Evolutionary conservation across 345 rosid species (phyloP).

Genomic region (Corymbia maculata): DNA sequence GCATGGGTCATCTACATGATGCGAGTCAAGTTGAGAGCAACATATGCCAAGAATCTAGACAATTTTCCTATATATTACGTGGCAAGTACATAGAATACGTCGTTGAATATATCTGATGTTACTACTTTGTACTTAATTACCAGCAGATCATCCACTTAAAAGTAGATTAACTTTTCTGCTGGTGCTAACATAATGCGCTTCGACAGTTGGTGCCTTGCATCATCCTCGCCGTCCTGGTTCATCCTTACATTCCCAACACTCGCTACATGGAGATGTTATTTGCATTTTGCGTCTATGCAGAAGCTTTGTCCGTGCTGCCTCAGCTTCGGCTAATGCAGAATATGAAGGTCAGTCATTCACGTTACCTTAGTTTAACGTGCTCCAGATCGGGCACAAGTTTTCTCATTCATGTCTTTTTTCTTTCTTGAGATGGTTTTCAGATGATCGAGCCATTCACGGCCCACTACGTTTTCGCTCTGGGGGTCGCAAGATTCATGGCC

Average conservation of each 20-base stretch:
- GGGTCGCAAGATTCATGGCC: conserved; percentile 60
- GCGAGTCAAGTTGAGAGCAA: conserved; percentile 55
- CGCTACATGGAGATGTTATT: conserved; percentile 26
- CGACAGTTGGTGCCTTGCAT: conserved; percentile 48
- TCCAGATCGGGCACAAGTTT: background rate
- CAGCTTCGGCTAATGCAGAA: conserved; percentile 89
- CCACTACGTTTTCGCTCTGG: conserved; percentile 81
- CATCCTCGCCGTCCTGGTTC: conserved; percentile 38
- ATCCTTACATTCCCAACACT: conserved; percentile 13
- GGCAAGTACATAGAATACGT: conserved; percentile 14
- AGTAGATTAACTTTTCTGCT: background rate
- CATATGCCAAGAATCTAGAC: conserved; percentile 59
- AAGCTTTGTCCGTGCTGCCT: conserved; percentile 76
- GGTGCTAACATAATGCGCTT: background rate
- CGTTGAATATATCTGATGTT: background rate
- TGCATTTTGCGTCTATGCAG: conserved; percentile 58
- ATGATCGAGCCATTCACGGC: conserved; percentile 82
- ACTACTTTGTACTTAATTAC: background rate
- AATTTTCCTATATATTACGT: conserved; percentile 35
- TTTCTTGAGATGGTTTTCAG: conserved; percentile 13
- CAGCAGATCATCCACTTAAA: background rate
- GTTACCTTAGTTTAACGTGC: background rate
- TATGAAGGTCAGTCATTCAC: conserved; percentile 37
- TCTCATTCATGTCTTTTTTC: background rate
- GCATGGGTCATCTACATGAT: conserved; percentile 72